phyloP scores from a whole-genome alignment of 768 basidiomycete genomes.

The Leccinum incarnatum region DNA sequence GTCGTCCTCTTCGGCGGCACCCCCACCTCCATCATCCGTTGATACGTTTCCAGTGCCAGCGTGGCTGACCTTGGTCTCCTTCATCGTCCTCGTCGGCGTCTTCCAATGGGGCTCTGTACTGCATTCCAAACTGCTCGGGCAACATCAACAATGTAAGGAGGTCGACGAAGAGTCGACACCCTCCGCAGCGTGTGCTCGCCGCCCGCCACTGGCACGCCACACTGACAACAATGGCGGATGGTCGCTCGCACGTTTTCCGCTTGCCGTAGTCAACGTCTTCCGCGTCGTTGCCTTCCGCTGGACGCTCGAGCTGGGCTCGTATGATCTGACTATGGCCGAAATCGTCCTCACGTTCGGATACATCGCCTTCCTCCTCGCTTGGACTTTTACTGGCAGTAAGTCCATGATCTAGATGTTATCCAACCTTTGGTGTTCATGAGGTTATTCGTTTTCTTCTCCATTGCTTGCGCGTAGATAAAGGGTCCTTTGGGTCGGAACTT shows the following conservation, averaged over 20 bases:
- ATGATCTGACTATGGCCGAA: slow-evolving; percentile 41
- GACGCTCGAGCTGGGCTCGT: slow-evolving; percentile 44
- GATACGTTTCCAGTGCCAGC: slow-evolving; percentile 7
- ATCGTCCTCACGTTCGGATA: slow-evolving; percentile 47
- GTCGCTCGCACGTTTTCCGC: slow-evolving; percentile 38
- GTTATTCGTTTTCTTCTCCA: neutral
- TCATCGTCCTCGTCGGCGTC: slow-evolving; percentile 19
- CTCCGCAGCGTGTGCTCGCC: neutral
- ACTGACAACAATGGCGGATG: slow-evolving; percentile 26
- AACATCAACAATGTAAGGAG: neutral
- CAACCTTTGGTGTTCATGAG: neutral
- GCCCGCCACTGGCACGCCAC: neutral
- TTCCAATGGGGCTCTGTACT: slow-evolving; percentile 28
- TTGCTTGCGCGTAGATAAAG: slow-evolving; percentile 2
- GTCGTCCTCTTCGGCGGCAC: neutral
- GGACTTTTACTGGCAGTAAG: slow-evolving; percentile 48
- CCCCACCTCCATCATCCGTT: neutral
- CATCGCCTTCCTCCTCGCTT: slow-evolving; percentile 41
- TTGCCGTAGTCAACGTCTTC: slow-evolving; percentile 42
- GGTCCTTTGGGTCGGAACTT: neutral
- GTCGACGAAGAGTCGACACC: neutral
- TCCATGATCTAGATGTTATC: neutral
- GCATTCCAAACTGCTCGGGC: slow-evolving; percentile 17
- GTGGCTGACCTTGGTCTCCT: slow-evolving; percentile 17
- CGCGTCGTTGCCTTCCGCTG: slow-evolving; percentile 49